Evolutionary conservation across 2,329 filamentous ascomycete species (phyloP).

Genomic region (Colletotrichum lindemuthianum): DNA sequence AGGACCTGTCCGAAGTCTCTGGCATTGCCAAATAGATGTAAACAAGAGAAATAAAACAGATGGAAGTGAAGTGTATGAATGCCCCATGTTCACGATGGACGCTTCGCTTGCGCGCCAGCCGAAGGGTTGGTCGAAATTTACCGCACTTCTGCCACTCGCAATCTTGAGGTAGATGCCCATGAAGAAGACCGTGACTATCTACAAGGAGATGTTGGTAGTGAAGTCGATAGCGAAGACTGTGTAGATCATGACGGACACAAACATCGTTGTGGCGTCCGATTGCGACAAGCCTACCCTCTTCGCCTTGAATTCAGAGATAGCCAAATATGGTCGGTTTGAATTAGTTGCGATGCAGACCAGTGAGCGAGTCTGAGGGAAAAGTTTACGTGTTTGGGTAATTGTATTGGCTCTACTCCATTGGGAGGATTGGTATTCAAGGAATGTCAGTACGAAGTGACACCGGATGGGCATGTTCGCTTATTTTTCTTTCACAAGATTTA

Average conservation of each 20-base stretch:
- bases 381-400: too few species aligned
- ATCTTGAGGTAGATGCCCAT: slow-evolving; percentile 44
- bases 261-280: slow-evolving; percentile 44
- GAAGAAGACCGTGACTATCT: slow-evolving; percentile 44
- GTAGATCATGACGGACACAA: slow-evolving; percentile 42
- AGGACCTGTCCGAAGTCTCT: slow-evolving; percentile 43
- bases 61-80: slow-evolving; percentile 30
- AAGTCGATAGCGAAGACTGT: slow-evolving; percentile 45
- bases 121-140: slow-evolving; percentile 37
- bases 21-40: slow-evolving; percentile 48
- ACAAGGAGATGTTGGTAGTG: slow-evolving; percentile 45
- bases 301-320: slow-evolving; percentile 40
- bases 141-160: slow-evolving; percentile 40
- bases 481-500: slow-evolving; percentile 47
- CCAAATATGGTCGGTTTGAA: slow-evolving; percentile 44
- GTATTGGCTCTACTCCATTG: slow-evolving; percentile 44
- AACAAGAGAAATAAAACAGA: slow-evolving; percentile 22
- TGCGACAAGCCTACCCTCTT: slow-evolving; percentile 40
- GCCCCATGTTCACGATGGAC: slow-evolving; percentile 52
- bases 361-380: too few species aligned
- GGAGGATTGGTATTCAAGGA: slow-evolving; percentile 41
- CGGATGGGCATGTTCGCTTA: slow-evolving; percentile 42
- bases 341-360: too few species aligned
- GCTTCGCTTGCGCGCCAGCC: slow-evolving; percentile 46
- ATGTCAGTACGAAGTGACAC: slow-evolving; percentile 44